phyloP scores from a whole-genome alignment of 768 basidiomycete genomes.

The Roridomyces roridus region DNA sequence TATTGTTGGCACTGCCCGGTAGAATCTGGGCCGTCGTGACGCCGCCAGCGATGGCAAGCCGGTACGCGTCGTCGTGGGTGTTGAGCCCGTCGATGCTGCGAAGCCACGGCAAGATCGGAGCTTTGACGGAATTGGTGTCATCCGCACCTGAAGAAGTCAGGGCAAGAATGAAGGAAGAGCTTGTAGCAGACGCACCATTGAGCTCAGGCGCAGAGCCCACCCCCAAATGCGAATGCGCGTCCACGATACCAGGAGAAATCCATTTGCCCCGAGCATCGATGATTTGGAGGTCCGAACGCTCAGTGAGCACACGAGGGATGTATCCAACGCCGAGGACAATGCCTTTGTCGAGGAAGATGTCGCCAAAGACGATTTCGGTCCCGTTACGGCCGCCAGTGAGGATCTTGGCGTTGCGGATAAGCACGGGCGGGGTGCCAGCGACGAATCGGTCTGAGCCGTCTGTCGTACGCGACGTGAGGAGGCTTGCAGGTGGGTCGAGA shows the following conservation, averaged over 20 bases:
- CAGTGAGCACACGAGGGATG: slow-evolving; percentile 24
- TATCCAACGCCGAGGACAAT: slow-evolving; percentile 51
- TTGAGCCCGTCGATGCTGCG: slow-evolving; percentile 78
- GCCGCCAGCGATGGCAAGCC: slow-evolving; percentile 65
- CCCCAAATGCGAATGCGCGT: slow-evolving; percentile 64
- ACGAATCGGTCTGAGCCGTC: slow-evolving; percentile 53
- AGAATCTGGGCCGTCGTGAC: slow-evolving; percentile 77
- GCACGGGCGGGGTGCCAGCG: slow-evolving; percentile 48
- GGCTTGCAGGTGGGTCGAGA: slow-evolving; percentile 26
- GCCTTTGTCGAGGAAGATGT: slow-evolving; percentile 56
- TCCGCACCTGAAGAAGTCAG: slow-evolving; percentile 40
- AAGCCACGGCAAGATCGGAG: slow-evolving; percentile 64
- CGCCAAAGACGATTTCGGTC: slow-evolving; percentile 49
- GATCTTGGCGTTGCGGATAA: slow-evolving; percentile 65
- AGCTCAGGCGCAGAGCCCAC: slow-evolving; percentile 45
- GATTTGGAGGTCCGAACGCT: slow-evolving; percentile 31
- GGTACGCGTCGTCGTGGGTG: slow-evolving; percentile 70
- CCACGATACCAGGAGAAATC: slow-evolving; percentile 67
- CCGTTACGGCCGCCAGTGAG: slow-evolving; percentile 66
- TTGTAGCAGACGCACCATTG: slow-evolving; percentile 24
- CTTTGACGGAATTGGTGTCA: slow-evolving; percentile 65
- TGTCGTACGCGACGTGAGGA: slow-evolving; percentile 35
- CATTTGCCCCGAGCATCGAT: slow-evolving; percentile 69
- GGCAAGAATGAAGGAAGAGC: background rate
- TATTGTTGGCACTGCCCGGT: slow-evolving; percentile 70